Conservation (phyloP, 768 basidiomycete genomes). For the Kwoniella sp. region DNA sequence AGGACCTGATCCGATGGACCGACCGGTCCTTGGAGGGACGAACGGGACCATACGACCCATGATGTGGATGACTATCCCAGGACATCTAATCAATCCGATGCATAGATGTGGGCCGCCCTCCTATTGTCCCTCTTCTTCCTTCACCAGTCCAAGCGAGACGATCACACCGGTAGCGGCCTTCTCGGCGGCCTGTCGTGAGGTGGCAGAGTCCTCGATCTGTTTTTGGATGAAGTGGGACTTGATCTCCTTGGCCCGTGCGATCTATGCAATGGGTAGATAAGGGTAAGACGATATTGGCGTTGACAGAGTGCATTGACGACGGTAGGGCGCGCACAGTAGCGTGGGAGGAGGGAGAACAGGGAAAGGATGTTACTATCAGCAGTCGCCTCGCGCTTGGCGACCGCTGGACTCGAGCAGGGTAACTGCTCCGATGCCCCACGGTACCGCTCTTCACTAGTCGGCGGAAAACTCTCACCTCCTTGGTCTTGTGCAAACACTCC, state of each 20-base stretch:
- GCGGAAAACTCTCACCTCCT: conserved; percentile 83
- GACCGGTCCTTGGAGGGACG: conserved; percentile 12
- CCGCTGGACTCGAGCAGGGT: no score
- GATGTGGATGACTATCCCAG: background rate
- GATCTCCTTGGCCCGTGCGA: conserved; percentile 64
- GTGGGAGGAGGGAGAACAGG: no score
- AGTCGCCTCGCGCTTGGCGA: no score
- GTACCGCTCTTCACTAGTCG: no score
- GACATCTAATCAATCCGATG: background rate
- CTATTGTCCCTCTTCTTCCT: conserved; percentile 53
- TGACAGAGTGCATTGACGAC: no score
- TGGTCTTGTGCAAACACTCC: conserved; percentile 81
- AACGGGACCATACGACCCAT: conserved; percentile 24
- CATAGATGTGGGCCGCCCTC: conserved; percentile 5
- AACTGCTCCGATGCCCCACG: no score
- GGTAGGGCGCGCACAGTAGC: no score
- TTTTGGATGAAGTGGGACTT: conserved; percentile 66
- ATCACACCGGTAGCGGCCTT: conserved; percentile 69
- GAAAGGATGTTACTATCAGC: no score
- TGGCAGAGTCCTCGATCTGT: conserved; percentile 62
- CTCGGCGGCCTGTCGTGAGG: conserved; percentile 68
- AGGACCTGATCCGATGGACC: conserved; percentile 5
- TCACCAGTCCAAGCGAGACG: conserved; percentile 70
- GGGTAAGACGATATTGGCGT: no score
- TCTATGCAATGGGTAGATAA: conserved; percentile 49